Evolutionary conservation across 2,329 filamentous ascomycete species (phyloP).

Genomic region (Penicillium sp.): DNA sequence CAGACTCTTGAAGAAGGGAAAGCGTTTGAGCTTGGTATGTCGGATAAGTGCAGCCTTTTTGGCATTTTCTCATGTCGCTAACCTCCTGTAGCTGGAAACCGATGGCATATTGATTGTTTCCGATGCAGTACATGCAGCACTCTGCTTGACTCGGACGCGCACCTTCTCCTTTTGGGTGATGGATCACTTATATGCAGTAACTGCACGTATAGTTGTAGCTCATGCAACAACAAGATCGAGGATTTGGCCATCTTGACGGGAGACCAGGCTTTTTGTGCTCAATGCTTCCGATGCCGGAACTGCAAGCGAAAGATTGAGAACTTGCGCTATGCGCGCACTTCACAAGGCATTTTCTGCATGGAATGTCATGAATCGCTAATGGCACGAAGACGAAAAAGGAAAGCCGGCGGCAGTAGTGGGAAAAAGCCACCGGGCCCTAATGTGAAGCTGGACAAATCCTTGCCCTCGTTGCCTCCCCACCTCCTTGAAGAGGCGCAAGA

Average conservation of each 20-base stretch:
- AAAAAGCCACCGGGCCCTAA: slow-evolving; percentile 35
- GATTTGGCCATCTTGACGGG: slow-evolving; percentile 94
- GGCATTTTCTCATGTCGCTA: slow-evolving; percentile 6
- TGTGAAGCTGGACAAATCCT: slow-evolving; percentile 76
- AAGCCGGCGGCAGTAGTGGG: slow-evolving; percentile 52
- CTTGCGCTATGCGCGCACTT: slow-evolving; percentile 89
- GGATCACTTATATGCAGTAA: slow-evolving; percentile 98
- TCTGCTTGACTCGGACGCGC: slow-evolving; percentile 94
- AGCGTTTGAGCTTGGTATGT: slow-evolving; percentile 85
- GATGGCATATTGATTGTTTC: slow-evolving; percentile 99
- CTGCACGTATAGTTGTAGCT: slow-evolving; percentile 97
- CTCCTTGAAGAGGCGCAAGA: slow-evolving; percentile 55
- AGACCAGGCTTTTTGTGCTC: slow-evolving; percentile 94
- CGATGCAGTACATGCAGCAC: slow-evolving; percentile 92
- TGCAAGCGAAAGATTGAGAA: slow-evolving; percentile 99
- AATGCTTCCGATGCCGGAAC: slow-evolving; percentile 93
- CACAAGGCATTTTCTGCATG: slow-evolving; percentile 99
- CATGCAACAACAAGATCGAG: slow-evolving; percentile 95
- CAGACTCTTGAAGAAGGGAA: slow-evolving; percentile 98
- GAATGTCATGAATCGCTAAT: slow-evolving; percentile 94
- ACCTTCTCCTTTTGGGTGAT: slow-evolving; percentile 90
- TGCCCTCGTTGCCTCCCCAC: slow-evolving; percentile 79
- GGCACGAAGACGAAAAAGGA: slow-evolving; percentile 75
- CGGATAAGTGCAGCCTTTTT: background rate
- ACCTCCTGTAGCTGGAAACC: slow-evolving; percentile 64